phyloP scores from a whole-genome alignment of 2,329 filamentous ascomycete species.

The Aschersonia sp. region DNA sequence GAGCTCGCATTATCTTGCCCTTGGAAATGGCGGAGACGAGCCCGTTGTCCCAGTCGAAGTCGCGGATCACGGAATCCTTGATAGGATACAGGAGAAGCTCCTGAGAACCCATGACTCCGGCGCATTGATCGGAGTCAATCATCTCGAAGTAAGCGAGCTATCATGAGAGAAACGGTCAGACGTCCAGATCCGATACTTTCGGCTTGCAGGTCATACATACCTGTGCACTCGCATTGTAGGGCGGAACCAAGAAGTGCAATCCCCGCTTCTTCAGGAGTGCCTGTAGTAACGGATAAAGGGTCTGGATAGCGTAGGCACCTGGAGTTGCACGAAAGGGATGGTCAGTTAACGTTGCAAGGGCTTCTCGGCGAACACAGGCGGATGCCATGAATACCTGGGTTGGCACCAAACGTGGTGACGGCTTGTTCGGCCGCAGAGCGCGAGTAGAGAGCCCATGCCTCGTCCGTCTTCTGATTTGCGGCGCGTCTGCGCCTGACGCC shows the following conservation, averaged over 20 bases:
- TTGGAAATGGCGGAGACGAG: slow-evolving; percentile 50
- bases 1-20: slow-evolving; percentile 52
- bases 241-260: slow-evolving; percentile 67
- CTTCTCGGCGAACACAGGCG: background rate
- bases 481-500: slow-evolving; percentile 47
- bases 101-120: slow-evolving; percentile 69
- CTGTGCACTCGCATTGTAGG: slow-evolving; percentile 79
- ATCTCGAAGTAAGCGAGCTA: slow-evolving; percentile 64
- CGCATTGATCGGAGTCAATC: slow-evolving; percentile 49
- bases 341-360: background rate
- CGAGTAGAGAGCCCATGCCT: slow-evolving; percentile 81
- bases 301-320: slow-evolving; percentile 59
- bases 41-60: slow-evolving; percentile 53
- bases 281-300: slow-evolving; percentile 66
- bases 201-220: slow-evolving; percentile 27
- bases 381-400: slow-evolving; percentile 40
- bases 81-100: slow-evolving; percentile 79
- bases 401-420: slow-evolving; percentile 68
- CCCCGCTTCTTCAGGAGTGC: slow-evolving; percentile 52
- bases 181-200: background rate
- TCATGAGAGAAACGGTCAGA: background rate
- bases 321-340: slow-evolving; percentile 2
- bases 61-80: slow-evolving; percentile 54
- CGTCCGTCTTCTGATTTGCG: slow-evolving; percentile 56
- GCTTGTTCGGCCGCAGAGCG: slow-evolving; percentile 65